phyloP scores from a whole-genome alignment of 495 filamentous ascomycete genomes.

The Penicillium cinerascens region DNA sequence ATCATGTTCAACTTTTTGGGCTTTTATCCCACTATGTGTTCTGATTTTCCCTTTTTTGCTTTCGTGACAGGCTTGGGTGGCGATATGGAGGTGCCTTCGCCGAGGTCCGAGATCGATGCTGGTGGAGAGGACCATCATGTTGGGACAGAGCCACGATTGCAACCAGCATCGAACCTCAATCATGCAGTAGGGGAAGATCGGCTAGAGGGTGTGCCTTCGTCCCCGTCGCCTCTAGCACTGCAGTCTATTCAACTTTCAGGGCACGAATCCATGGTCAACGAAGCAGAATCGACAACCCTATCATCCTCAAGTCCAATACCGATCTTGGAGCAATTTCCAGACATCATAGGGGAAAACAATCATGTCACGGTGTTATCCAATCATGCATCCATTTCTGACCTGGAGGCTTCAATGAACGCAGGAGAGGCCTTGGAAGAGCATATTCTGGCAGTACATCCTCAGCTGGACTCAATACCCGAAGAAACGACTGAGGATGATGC shows the following conservation, averaged over 20 bases:
- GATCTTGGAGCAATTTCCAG: background rate
- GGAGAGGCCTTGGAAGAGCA: background rate
- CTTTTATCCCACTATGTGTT: slow-evolving; percentile 5
- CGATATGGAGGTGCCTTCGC: slow-evolving; percentile 2
- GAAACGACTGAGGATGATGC: background rate
- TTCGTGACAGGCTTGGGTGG: slow-evolving; percentile 1
- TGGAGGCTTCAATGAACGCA: background rate
- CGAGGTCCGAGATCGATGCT: background rate
- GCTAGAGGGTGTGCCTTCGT: slow-evolving; percentile 1
- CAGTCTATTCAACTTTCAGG: background rate
- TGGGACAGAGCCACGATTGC: background rate
- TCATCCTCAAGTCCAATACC: background rate
- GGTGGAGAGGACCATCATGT: background rate
- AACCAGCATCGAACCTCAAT: background rate
- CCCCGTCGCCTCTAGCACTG: slow-evolving; percentile 8
- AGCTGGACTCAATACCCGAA: slow-evolving; percentile 11
- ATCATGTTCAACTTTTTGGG: background rate
- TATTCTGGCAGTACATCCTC: slow-evolving; percentile 1
- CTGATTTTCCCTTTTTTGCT: slow-evolving; percentile 1
- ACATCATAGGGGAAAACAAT: too few relatives aligned
- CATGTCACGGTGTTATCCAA: background rate
- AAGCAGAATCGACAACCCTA: background rate
- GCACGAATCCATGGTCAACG: background rate
- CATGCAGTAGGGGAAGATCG: background rate
- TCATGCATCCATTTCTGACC: background rate